These are phyloP conservation scores for Pseudocercospora vitis DNA, from an alignment of 2,329 filamentous ascomycete species.

Conservation along the genomic window DNA sequence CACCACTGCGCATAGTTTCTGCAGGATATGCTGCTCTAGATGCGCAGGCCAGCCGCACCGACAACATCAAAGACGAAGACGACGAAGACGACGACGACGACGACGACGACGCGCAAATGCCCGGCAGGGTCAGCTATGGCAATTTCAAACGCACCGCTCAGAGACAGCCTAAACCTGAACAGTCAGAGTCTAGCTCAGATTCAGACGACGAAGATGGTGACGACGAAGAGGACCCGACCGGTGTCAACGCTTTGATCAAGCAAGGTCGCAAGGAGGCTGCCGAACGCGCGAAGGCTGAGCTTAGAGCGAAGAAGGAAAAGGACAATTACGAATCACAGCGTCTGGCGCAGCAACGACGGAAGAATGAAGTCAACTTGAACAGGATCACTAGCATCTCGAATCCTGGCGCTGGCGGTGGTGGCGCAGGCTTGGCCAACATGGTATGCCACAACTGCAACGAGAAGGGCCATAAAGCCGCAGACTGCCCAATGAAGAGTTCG, in stretches of 20 bases:
- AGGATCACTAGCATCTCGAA: slow-evolving; percentile 55
- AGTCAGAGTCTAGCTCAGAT: slow-evolving; percentile 28
- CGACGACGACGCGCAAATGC: slow-evolving; percentile 38
- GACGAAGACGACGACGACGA: slow-evolving; percentile 37
- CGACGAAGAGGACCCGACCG: slow-evolving; percentile 45
- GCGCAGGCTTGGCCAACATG: slow-evolving; percentile 34
- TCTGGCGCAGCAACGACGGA: slow-evolving; percentile 60
- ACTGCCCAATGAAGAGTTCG: slow-evolving; percentile 51
- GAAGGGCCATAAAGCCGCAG: slow-evolving; percentile 58
- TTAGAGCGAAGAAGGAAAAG: slow-evolving; percentile 50
- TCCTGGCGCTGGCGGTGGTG: slow-evolving; percentile 33
- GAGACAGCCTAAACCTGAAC: slow-evolving; percentile 43
- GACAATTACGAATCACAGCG: slow-evolving; percentile 52
- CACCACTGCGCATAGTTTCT: slow-evolving; percentile 59
- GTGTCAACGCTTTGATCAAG: slow-evolving; percentile 46
- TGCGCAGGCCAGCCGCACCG: slow-evolving; percentile 14
- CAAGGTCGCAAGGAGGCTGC: slow-evolving; percentile 48
- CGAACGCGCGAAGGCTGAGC: slow-evolving; percentile 45
- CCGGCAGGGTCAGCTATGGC: slow-evolving; percentile 53
- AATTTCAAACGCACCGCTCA: slow-evolving; percentile 46
- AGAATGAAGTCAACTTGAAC: slow-evolving; percentile 68
- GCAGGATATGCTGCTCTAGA: slow-evolving; percentile 58
- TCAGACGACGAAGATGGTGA: slow-evolving; percentile 40
- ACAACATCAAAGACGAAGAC: slow-evolving; percentile 19
- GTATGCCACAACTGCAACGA: slow-evolving; percentile 64